phyloP scores from a whole-genome alignment of 805 yeast species.

The Candida piceae region DNA sequence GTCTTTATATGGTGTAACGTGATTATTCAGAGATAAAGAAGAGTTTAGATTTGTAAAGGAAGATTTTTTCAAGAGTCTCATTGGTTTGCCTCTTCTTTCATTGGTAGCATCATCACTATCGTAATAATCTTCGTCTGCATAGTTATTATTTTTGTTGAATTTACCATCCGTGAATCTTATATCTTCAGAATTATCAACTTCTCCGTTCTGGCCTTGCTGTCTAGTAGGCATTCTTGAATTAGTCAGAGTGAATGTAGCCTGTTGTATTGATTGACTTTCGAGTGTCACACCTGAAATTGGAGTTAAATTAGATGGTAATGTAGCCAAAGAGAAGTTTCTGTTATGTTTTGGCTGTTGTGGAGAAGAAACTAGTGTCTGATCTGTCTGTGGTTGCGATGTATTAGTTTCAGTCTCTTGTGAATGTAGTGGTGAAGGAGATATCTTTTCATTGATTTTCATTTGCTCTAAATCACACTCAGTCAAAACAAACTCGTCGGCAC shows the following conservation, averaged over 20 bases:
- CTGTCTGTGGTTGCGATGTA: neutral
- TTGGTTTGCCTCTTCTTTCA: neutral
- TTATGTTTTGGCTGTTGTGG: slow-evolving; percentile 1
- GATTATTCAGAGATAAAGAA: neutral
- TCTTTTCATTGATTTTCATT: slow-evolving; percentile 39
- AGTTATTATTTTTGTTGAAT: neutral
- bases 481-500: slow-evolving; percentile 77
- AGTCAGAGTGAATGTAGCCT: neutral
- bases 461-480: slow-evolving; percentile 53
- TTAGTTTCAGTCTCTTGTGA: slow-evolving; percentile 2
- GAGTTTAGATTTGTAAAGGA: neutral
- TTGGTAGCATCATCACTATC: neutral
- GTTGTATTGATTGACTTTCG: slow-evolving; percentile 5
- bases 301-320: slow-evolving; percentile 17
- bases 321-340: slow-evolving; percentile 9
- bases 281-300: slow-evolving; percentile 20
- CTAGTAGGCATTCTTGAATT: neutral
- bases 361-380: neutral
- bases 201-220: no score
- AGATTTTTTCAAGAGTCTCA: slow-evolving; percentile 1
- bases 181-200: no score
- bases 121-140: slow-evolving; percentile 1
- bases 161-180: neutral
- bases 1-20: slow-evolving; percentile 6
- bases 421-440: slow-evolving; percentile 45